These are phyloP conservation scores for Solanum habrochaites DNA, from an alignment of 257 asterid genomes.

Conservation along the genomic window DNA sequence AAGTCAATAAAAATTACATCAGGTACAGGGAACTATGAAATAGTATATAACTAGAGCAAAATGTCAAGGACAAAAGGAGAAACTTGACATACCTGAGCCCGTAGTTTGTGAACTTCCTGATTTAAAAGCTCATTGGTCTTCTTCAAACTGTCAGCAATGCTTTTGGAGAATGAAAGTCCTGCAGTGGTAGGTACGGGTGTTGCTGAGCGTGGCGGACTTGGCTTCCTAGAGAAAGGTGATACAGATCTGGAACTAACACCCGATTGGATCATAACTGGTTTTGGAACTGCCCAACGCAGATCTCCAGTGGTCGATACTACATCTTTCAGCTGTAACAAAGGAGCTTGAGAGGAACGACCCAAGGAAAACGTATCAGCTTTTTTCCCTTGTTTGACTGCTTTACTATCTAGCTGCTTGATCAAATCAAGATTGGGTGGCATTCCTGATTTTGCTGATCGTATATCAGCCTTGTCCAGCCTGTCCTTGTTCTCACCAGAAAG, in stretches of 20 bases:
- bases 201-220: constrained; percentile 88
- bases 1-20: constrained; percentile 2
- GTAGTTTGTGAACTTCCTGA: constrained; percentile 79
- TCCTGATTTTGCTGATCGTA: constrained; percentile 53
- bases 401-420: constrained; percentile 67
- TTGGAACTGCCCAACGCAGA: constrained; percentile 48
- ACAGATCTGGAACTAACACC: constrained; percentile 75
- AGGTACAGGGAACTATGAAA: neutral
- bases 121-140: constrained; percentile 76
- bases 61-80: neutral
- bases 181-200: constrained; percentile 88
- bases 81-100: constrained; percentile 45
- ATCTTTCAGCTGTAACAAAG: constrained; percentile 59
- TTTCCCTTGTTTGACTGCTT: constrained; percentile 85
- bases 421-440: constrained; percentile 59
- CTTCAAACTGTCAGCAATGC: constrained; percentile 69
- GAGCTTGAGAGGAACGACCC: constrained; percentile 72
- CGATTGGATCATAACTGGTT: constrained; percentile 49
- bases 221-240: constrained; percentile 82
- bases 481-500: constrained; percentile 85
- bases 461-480: constrained; percentile 66
- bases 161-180: constrained; percentile 78
- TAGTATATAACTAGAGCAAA: neutral
- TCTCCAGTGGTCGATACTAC: constrained; percentile 44
- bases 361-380: constrained; percentile 59